Conservation (phyloP, 2,329 filamentous ascomycete genomes). For the Bipolaris gigantea region DNA sequence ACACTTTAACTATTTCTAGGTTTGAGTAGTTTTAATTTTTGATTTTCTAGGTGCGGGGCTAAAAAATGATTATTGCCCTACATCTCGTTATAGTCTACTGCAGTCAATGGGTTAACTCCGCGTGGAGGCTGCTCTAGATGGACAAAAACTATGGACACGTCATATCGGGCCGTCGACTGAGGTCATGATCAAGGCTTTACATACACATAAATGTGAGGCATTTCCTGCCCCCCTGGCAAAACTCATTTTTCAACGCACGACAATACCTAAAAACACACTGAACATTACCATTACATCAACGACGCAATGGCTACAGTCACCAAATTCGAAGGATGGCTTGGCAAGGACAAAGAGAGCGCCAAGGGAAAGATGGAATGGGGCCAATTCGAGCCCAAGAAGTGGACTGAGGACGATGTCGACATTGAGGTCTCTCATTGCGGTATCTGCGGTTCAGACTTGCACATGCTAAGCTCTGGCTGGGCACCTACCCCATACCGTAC, state of each 20-base stretch:
- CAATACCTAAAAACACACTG: neutral
- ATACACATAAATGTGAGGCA: slow-evolving; percentile 8
- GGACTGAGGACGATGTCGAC: slow-evolving; percentile 67
- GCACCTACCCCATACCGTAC: slow-evolving; percentile 28
- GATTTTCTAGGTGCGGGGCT: no score
- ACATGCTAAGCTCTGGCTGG: slow-evolving; percentile 47
- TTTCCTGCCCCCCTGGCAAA: neutral
- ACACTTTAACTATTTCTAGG: no score
- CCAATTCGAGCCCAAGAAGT: slow-evolving; percentile 48
- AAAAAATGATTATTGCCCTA: no score
- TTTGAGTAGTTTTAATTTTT: no score
- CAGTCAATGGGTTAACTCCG: neutral
- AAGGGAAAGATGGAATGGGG: slow-evolving; percentile 60
- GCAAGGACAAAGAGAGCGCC: slow-evolving; percentile 51
- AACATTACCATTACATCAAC: neutral
- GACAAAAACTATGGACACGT: slow-evolving; percentile 5
- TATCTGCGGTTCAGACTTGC: slow-evolving; percentile 42
- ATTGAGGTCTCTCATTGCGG: slow-evolving; percentile 47
- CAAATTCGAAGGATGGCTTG: slow-evolving; percentile 60
- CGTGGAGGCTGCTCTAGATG: neutral
- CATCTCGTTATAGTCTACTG: no score
- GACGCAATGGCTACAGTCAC: slow-evolving; percentile 23
- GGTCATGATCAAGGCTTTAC: neutral
- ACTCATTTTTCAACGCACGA: neutral
- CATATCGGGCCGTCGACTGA: slow-evolving; percentile 6